Evolutionary conservation across 2,329 filamentous ascomycete species (phyloP).

Genomic region (Aspergillus tanneri): DNA sequence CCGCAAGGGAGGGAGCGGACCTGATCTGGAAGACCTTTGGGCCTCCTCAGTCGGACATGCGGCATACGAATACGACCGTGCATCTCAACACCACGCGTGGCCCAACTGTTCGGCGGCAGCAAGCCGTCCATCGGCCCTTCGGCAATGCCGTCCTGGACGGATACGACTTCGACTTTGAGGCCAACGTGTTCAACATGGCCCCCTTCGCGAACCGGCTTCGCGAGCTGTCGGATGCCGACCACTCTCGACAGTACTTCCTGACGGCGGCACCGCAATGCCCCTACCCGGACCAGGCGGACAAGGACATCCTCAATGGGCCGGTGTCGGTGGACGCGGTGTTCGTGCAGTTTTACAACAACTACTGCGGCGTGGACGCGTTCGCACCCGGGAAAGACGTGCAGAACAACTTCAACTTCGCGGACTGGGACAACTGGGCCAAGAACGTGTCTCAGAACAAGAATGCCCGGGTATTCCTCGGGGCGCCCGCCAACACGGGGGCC

Average conservation of each 20-base stretch:
- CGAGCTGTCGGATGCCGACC: conserved; percentile 52
- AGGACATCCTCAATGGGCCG: conserved; percentile 55
- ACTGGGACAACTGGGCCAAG: conserved; percentile 67
- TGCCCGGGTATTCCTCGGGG: conserved; percentile 62
- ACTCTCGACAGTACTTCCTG: conserved; percentile 57
- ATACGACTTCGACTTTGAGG: conserved; percentile 75
- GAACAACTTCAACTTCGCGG: conserved; percentile 60
- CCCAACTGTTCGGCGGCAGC: conserved; percentile 18
- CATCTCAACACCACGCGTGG: background rate
- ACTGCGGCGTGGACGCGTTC: conserved; percentile 60
- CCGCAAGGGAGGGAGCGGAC: conserved; percentile 58
- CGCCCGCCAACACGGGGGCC: conserved; percentile 54
- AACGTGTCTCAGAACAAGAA: conserved; percentile 56
- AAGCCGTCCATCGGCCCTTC: conserved; percentile 61
- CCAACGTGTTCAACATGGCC: conserved; percentile 57
- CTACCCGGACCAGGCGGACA: conserved; percentile 62
- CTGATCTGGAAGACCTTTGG: conserved; percentile 71
- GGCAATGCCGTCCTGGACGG: conserved; percentile 66
- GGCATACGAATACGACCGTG: background rate
- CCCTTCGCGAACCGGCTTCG: conserved; percentile 62
- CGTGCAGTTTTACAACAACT: conserved; percentile 70
- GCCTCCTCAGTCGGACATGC: conserved; percentile 38
- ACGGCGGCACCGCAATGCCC: conserved; percentile 68
- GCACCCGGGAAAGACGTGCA: conserved; percentile 45
- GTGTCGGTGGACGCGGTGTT: conserved; percentile 61